Conservation (phyloP, 2,329 filamentous ascomycete genomes). For the Exophiala alcalophila region DNA sequence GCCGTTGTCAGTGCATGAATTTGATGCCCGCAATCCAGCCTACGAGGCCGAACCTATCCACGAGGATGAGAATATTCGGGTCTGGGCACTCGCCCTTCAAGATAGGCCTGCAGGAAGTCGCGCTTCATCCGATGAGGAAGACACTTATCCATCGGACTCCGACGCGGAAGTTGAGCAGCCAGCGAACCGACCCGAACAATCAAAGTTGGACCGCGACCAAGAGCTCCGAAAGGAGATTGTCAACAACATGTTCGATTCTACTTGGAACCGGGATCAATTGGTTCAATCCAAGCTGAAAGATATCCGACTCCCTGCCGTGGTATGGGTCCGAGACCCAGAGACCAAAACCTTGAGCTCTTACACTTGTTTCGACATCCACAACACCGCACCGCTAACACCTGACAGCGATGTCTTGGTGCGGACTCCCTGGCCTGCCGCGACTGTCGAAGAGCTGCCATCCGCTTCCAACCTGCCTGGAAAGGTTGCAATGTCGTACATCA, state of each 20-base stretch:
- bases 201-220: conserved; percentile 40
- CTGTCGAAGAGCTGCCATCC: conserved; percentile 62
- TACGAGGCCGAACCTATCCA: conserved; percentile 60
- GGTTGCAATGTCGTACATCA: conserved; percentile 79
- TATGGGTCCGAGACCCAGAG: conserved; percentile 64
- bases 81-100: conserved; percentile 74
- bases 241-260: conserved; percentile 74
- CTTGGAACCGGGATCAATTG: conserved; percentile 70
- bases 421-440: conserved; percentile 73
- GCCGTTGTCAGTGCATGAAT: conserved; percentile 68
- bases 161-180: conserved; percentile 45
- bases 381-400: conserved; percentile 49
- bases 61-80: conserved; percentile 71
- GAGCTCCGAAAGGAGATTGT: conserved; percentile 61
- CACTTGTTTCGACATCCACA: conserved; percentile 68
- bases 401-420: conserved; percentile 70
- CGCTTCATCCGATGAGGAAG: conserved; percentile 23
- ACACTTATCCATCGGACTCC: conserved; percentile 48
- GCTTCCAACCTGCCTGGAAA: conserved; percentile 57
- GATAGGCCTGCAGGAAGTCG: no score
- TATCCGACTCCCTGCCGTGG: conserved; percentile 64
- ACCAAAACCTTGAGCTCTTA: conserved; percentile 60
- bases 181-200: conserved; percentile 33
- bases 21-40: conserved; percentile 28
- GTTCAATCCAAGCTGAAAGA: conserved; percentile 63